Conservation (phyloP, 1,284 basidiomycete genomes). For the Pseudozyma sp. region DNA sequence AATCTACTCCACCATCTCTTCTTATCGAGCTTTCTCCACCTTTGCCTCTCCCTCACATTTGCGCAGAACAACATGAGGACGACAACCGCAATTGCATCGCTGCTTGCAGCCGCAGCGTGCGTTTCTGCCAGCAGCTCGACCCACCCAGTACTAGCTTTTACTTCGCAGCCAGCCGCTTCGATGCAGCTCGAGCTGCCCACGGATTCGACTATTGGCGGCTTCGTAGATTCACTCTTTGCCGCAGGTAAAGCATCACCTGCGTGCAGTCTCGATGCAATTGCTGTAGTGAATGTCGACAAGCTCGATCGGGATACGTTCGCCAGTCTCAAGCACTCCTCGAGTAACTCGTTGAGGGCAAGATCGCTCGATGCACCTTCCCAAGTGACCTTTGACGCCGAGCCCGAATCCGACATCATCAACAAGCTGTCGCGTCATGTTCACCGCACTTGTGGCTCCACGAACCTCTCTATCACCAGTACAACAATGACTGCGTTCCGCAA, state of each 20-base stretch:
- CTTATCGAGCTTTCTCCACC: neutral
- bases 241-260: conserved; percentile 12
- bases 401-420: neutral
- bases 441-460: neutral
- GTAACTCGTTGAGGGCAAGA: conserved; percentile 30
- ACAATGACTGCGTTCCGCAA: neutral
- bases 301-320: conserved; percentile 27
- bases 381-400: conserved; percentile 16
- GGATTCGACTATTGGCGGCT: conserved; percentile 16
- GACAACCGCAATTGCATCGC: conserved; percentile 24
- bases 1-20: neutral
- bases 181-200: conserved; percentile 18
- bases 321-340: conserved; percentile 31
- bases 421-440: neutral
- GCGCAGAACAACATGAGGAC: conserved; percentile 19
- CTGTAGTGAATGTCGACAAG: conserved; percentile 21
- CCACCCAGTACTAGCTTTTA: conserved; percentile 41
- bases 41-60: neutral
- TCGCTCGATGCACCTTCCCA: conserved; percentile 44
- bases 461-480: neutral
- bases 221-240: conserved; percentile 31
- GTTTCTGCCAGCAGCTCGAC: conserved; percentile 28
- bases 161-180: conserved; percentile 26
- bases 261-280: conserved; percentile 34
- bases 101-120: conserved; percentile 25